Evolutionary conservation across 164 flowering plant genomes (phyloP), one percentile per base, ranked within the genome.

Genomic region (Vitis cinerea): DNA sequence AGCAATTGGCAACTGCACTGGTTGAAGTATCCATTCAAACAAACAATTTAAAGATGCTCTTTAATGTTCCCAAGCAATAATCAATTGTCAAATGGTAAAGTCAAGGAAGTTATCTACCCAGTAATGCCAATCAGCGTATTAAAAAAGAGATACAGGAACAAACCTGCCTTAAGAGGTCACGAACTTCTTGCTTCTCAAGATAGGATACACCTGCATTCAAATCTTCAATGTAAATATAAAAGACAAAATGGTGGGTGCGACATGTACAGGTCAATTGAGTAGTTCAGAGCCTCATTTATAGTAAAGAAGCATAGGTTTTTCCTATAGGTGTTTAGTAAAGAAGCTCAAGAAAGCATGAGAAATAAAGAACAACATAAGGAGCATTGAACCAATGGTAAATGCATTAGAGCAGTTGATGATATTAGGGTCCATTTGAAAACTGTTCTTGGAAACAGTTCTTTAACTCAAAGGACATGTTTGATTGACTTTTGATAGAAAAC

Each of bases 101-200:
- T 6, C 44, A 23, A 23, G 27, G 27, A 23, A 23, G 27, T 23
- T 37, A 37, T 37, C 7, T 37, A 3, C 44, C 44, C 44, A 3
- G 6, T 37, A 37, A 37, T 6, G 4, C 44, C 44, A 37, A 37
- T 37, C 44, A 37, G 44, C 44, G 0, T 37, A 37, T 37, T 1
- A 31, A 12, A 8, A 29, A 50, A 50, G 55, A 37, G 51, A 52
- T 64, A 54, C 16, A n/a, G 48, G 29, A 63, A 79, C 89, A 53
- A 19, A 94, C 98, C 97, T 92, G 84, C 73, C 95, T 80, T 12
- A 92, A 73, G 69, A 84, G 93, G 64, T 83, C 73, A 9, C 95
- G 92, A 51, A 94, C 91, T 86, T 92, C 97, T 80, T 89, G 80
- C 83, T 92, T 94, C 90, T 94, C 97, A 50, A 78, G 81, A 85